Conservation (phyloP, 495 filamentous ascomycete genomes). For the Physcia stellaris region DNA sequence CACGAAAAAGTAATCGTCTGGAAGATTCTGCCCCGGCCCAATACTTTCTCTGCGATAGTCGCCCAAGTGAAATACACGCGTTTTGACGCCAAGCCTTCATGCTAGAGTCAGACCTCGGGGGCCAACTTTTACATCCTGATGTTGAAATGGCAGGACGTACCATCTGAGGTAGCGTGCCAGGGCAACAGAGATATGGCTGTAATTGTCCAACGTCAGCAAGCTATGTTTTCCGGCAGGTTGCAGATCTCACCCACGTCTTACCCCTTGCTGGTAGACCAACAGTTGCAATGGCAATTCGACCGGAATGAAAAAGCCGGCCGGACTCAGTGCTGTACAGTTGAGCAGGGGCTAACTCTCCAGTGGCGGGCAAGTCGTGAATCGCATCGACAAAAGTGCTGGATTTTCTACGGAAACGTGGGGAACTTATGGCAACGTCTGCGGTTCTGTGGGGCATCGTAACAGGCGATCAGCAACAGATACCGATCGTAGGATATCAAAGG, state of each 20-base stretch:
- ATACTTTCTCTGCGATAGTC: constrained; percentile 91
- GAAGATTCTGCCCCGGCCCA: constrained; percentile 72
- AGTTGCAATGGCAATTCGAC: constrained; percentile 91
- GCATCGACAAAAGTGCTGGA: constrained; percentile 95
- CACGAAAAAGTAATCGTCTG: constrained; percentile 95
- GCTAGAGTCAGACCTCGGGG: constrained; percentile 4
- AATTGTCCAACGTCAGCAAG: too few relatives aligned
- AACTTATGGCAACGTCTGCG: constrained; percentile 75
- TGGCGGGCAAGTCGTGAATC: constrained; percentile 84
- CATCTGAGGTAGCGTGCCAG: constrained; percentile 90
- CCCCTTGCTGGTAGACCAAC: constrained; percentile 92
- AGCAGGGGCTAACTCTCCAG: constrained; percentile 78
- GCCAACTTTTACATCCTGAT: neutral
- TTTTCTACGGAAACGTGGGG: constrained; percentile 68
- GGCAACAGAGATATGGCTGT: constrained; percentile 92
- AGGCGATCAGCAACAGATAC: too few relatives aligned
- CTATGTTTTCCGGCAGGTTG: constrained; percentile 8
- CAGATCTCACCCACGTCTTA: constrained; percentile 59
- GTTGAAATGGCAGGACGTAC: constrained; percentile 34
- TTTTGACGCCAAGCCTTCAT: constrained; percentile 87
- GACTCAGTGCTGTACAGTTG: constrained; percentile 98
- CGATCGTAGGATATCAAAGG: too few relatives aligned
- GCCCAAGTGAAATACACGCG: constrained; percentile 89
- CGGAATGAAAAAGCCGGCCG: constrained; percentile 91
- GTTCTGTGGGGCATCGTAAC: constrained; percentile 42